Evolutionary conservation across 208 protist genomes (phyloP), one percentile per base, ranked within the genome.

Genomic region (Wallacemonas sp.): DNA sequence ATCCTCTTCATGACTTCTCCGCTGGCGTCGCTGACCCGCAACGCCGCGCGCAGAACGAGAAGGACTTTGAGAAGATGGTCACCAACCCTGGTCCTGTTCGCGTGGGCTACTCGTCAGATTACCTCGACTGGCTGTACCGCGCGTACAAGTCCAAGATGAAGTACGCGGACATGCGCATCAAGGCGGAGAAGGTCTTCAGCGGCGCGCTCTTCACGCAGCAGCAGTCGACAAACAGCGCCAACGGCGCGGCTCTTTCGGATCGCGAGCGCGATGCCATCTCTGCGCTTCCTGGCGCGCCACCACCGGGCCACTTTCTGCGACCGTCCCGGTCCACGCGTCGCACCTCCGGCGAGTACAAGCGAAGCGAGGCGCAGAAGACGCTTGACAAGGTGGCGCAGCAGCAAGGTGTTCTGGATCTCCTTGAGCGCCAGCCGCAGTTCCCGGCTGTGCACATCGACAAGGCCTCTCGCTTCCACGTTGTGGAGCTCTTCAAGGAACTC

Each of bases 391-490:
- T 83, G 17, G 70, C 81, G 1, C 68, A 72, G 44, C 52, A 78
- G 32, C 89, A 93, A 46, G 89, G 89, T 6, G 61, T 86, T 49
- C 69, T 93, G 9, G 89, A 95, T 68, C 66, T 92, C 8, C 83
- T 92, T 65, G 89, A 95, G 76, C 83, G 89, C 4, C 89, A 93
- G 66, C 85, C 87, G 32, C 89, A 95, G 63, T 93, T 93, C 34
- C 89, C 89, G 16, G 74, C 71, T 2, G 83, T 95, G 34, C 84
- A 95, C 79, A 79, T 92, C 33, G 83, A 90, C 64, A 71, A 65
- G 6, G 85, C 82, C 44, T 65, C 73, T 1, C 82, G 85, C 29
- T 87, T 76, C 56, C 89, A 95, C 65, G 54, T 93, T 14, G 83
- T 88, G 48, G 84, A 95, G 66, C 78, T 95, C 12, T 91, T 93